These are phyloP conservation scores for Aechmea fasciata DNA, from an alignment of 176 grass and related monocot species.

Conservation along the genomic window DNA sequence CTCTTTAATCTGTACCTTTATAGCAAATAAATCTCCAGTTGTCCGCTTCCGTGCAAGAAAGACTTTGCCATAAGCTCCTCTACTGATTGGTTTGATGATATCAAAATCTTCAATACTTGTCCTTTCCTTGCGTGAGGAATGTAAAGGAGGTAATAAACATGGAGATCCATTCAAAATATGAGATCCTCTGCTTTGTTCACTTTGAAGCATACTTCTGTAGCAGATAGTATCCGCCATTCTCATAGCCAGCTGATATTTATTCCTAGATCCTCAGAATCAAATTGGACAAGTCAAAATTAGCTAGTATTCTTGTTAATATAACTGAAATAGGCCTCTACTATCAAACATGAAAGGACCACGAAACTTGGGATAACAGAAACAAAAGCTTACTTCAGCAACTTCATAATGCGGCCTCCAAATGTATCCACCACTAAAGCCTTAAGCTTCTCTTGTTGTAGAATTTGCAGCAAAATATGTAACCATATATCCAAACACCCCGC, in stretches of 20 bases:
- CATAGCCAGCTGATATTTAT: constrained; percentile 24
- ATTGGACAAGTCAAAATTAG: background rate
- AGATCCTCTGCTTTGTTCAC: constrained; percentile 18
- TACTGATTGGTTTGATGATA: constrained; percentile 38
- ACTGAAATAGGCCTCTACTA: background rate
- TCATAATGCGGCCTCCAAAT: constrained; percentile 31
- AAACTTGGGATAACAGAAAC: background rate
- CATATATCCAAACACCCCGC: constrained; percentile 8
- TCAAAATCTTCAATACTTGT: constrained; percentile 39
- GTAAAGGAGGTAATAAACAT: constrained; percentile 3
- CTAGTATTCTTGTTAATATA: background rate
- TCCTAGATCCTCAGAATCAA: constrained; percentile 14
- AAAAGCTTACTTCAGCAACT: constrained; percentile 33
- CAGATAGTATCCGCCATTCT: constrained; percentile 6
- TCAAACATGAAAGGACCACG: background rate
- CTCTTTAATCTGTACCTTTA: constrained; percentile 23
- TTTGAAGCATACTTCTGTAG: constrained; percentile 1
- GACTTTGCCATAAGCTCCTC: constrained; percentile 43
- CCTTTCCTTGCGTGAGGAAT: constrained; percentile 22
- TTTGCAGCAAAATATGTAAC: constrained; percentile 22
- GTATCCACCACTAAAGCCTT: constrained; percentile 43
- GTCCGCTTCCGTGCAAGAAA: constrained; percentile 37
- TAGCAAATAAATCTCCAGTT: constrained; percentile 47
- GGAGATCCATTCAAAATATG: background rate
- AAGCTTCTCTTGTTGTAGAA: constrained; percentile 24